Percentiles rank a stretch among this genome's conserved stretches.
Evolutionary conservation across 2,329 filamentous ascomycete genomes (phyloP).

Genomic region (Verticillium tricorpus): DNA sequence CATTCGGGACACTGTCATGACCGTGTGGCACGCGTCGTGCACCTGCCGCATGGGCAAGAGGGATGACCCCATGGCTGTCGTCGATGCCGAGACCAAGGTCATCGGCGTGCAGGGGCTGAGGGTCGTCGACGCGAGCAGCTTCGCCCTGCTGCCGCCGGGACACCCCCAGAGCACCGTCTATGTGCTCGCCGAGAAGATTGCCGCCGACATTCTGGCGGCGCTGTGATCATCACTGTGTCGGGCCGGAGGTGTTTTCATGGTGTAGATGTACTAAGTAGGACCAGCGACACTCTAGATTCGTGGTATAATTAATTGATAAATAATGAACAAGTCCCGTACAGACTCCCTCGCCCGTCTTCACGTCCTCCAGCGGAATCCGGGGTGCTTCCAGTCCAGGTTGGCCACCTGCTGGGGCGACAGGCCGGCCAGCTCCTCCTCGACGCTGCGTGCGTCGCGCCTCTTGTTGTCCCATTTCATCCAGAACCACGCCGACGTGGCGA

Average conservation of each 20-base stretch:
- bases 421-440: slow-evolving; percentile 53
- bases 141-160: slow-evolving; percentile 20
- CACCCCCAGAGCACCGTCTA: slow-evolving; percentile 19
- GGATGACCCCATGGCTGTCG: slow-evolving; percentile 23
- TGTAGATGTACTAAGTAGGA: background rate
- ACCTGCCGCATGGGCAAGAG: slow-evolving; percentile 20
- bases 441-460: slow-evolving; percentile 47
- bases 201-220: slow-evolving; percentile 21
- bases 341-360: background rate
- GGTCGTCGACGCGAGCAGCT: slow-evolving; percentile 24
- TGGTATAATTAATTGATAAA: background rate
- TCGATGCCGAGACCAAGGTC: slow-evolving; percentile 23
- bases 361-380: slow-evolving; percentile 57
- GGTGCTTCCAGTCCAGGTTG: slow-evolving; percentile 65
- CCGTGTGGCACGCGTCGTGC: slow-evolving; percentile 6
- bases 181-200: slow-evolving; percentile 20
- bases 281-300: background rate
- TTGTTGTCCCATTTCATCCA: slow-evolving; percentile 62
- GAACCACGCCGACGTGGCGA: slow-evolving; percentile 39
- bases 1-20: slow-evolving; percentile 5
- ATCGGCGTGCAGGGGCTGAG: slow-evolving; percentile 23
- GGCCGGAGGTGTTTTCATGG: background rate
- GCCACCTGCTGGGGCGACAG: slow-evolving; percentile 49
- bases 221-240: background rate
- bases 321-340: background rate